Conservation (phyloP, 2,329 filamentous ascomycete species). For the Teratosphaeria epicoccoides region DNA sequence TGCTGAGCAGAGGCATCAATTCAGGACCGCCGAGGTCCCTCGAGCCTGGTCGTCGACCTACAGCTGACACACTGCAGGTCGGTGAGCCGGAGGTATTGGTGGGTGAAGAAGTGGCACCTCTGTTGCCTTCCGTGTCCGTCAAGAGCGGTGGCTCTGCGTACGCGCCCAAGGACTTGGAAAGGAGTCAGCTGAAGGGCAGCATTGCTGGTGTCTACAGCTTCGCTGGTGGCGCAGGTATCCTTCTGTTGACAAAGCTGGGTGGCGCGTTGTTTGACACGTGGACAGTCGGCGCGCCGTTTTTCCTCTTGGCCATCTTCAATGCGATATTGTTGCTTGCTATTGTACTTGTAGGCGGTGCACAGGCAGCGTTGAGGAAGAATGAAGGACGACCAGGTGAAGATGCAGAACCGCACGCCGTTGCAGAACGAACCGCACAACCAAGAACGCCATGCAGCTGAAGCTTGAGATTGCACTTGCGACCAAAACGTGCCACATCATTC, state of each 20-base stretch:
- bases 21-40: constrained; percentile 13
- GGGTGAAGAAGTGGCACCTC: constrained; percentile 17
- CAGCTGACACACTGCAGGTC: constrained; percentile 7
- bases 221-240: constrained; percentile 78
- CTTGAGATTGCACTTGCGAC: too few relatives aligned
- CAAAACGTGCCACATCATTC: too few relatives aligned
- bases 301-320: constrained; percentile 88
- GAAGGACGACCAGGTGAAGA: too few relatives aligned
- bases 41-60: constrained; percentile 4
- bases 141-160: background rate
- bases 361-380: background rate
- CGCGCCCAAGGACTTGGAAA: constrained; percentile 1
- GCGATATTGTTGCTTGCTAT: constrained; percentile 50
- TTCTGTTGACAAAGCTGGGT: constrained; percentile 83
- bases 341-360: constrained; percentile 9
- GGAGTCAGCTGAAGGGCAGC: constrained; percentile 65
- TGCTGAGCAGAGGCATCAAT: constrained; percentile 67
- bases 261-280: constrained; percentile 73
- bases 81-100: constrained; percentile 5
- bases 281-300: constrained; percentile 73
- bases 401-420: too few relatives aligned
- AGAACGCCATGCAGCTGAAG: too few relatives aligned
- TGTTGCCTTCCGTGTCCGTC: constrained; percentile 10
- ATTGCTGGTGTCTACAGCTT: constrained; percentile 92
- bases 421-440: too few relatives aligned